Percentiles rank a stretch among this genome's conserved stretches.
These are phyloP conservation scores for Colletotrichum tropicale DNA, from an alignment of 2,329 filamentous ascomycete genomes.

Conservation along the genomic window DNA sequence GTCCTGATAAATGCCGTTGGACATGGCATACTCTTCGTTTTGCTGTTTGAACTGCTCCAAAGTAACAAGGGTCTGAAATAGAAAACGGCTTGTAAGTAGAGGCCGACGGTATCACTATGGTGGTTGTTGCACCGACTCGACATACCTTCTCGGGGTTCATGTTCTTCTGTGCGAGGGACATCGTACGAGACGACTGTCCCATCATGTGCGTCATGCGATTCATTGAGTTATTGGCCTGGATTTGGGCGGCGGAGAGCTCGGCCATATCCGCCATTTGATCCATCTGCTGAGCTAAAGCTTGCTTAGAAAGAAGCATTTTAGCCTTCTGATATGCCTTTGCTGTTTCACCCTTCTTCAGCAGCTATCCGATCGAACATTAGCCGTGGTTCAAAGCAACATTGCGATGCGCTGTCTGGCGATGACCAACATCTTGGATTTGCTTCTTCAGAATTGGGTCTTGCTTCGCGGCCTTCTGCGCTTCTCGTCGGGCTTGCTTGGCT, in stretches of 20 bases:
- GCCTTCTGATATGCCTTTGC: slow-evolving; percentile 68
- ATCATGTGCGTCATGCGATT: slow-evolving; percentile 70
- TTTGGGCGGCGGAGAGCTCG: slow-evolving; percentile 63
- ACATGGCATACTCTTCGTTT: slow-evolving; percentile 69
- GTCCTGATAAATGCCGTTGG: slow-evolving; percentile 81
- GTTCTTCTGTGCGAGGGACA: slow-evolving; percentile 62
- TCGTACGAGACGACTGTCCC: slow-evolving; percentile 62
- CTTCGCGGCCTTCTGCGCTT: slow-evolving; percentile 65
- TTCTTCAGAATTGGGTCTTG: slow-evolving; percentile 66
- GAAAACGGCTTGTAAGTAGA: background rate
- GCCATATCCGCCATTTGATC: slow-evolving; percentile 70
- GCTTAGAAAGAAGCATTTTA: slow-evolving; percentile 65
- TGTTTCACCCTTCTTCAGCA: slow-evolving; percentile 68
- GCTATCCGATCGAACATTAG: slow-evolving; percentile 26
- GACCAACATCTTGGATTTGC: slow-evolving; percentile 60
- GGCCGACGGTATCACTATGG: background rate
- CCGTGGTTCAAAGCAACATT: background rate
- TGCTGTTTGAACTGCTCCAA: slow-evolving; percentile 66
- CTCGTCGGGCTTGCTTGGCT: slow-evolving; percentile 65
- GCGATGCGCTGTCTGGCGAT: background rate
- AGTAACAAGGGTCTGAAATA: slow-evolving; percentile 56
- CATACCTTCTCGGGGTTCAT: slow-evolving; percentile 62
- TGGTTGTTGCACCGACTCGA: background rate
- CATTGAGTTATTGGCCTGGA: slow-evolving; percentile 69
- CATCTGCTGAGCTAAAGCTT: slow-evolving; percentile 67